Base-by-base conservation (phyloP, 2,329 filamentous ascomycete genomes). In the Drechslerella coelobrocha region DNA sequence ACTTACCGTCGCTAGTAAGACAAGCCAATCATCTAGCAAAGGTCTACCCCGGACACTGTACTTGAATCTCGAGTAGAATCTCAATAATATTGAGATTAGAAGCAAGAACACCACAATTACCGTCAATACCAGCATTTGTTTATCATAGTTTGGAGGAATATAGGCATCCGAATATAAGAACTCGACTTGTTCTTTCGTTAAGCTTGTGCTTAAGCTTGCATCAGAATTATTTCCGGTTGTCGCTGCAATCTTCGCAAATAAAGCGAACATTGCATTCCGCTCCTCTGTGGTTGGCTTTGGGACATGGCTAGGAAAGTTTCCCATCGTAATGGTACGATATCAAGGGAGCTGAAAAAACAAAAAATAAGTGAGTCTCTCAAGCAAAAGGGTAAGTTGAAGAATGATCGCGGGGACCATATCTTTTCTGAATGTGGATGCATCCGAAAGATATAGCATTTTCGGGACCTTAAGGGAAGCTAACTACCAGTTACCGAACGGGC, bases 231-330 rank as follows among this genome's bases (percentile, higher is more conserved):
- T 17, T 31, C 59, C 66, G 2, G 52, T 50, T 17, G 50, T 43
- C 21, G 59, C 63, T 12, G 59, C 66, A 6, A 71, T 8, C 14
- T 19, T 26, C n/a, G 43, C 66, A 3, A 71, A 29, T 2, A 71
- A 21, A 26, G 50, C 29, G 48, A 71, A 60, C 53, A 63, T 59
- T 27, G 37, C 59, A 26, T 50, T 60, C 48, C 66, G 59, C 66
- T 71, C 52, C 27, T 71, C 66, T 9, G 66, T 39, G 23, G 66
- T 71, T n/a, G 66, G 66, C 48, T 59, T 71, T 12, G 59, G 66
- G 9, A 71, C 54, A 60, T 71, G 59, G 23, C 66, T 71, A 6
- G 66, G 66, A 51, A 71, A 54, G 24, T 71, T 57, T 2, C 66
- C 66, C 66, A 71, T 71, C 51, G n/a, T 31, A 39, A 24, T 5